A percentile compares a stretch with the other conserved stretches of the same genome.
These are phyloP conservation scores for Dalechampia spathulata DNA, from an alignment of 441 rosid species.

Conservation along the genomic window DNA sequence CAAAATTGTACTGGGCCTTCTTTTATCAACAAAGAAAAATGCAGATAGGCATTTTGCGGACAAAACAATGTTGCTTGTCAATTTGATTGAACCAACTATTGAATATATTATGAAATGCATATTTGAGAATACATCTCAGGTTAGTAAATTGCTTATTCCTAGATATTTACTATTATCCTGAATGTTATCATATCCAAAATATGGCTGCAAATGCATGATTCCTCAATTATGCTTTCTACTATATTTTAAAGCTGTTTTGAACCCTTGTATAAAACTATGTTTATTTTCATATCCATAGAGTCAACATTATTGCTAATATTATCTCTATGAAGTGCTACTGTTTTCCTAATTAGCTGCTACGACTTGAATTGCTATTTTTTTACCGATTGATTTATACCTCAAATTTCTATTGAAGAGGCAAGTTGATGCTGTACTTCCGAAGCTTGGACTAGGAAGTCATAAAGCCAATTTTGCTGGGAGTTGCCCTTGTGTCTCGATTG, in stretches of 20 bases:
- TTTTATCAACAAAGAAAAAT: slow-evolving; percentile 34
- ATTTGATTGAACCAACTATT: slow-evolving; percentile 74
- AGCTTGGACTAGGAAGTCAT: slow-evolving; percentile 64
- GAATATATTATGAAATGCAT: slow-evolving; percentile 66
- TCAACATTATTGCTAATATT: background rate
- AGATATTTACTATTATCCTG: background rate
- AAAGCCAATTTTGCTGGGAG: slow-evolving; percentile 33
- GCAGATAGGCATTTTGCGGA: slow-evolving; percentile 29
- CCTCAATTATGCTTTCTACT: background rate
- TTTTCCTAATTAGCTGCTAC: slow-evolving; percentile 3
- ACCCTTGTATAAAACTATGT: background rate
- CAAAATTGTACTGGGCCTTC: slow-evolving; percentile 37
- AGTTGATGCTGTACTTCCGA: slow-evolving; percentile 45
- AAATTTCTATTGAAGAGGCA: slow-evolving; percentile 34
- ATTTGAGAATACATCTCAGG: slow-evolving; percentile 62
- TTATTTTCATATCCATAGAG: slow-evolving; percentile 1
- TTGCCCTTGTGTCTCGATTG: slow-evolving; percentile 49
- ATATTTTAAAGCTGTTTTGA: slow-evolving; percentile 4
- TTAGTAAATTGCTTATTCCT: slow-evolving; percentile 26
- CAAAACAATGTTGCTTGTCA: slow-evolving; percentile 45
- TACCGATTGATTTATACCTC: background rate
- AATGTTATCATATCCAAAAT: slow-evolving; percentile 3
- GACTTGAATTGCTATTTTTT: slow-evolving; percentile 2
- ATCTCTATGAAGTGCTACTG: background rate
- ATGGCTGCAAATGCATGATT: background rate